Evolutionary conservation across 2,329 filamentous ascomycete genomes (phyloP).

Genomic region (Penicillium psychrosexuale): DNA sequence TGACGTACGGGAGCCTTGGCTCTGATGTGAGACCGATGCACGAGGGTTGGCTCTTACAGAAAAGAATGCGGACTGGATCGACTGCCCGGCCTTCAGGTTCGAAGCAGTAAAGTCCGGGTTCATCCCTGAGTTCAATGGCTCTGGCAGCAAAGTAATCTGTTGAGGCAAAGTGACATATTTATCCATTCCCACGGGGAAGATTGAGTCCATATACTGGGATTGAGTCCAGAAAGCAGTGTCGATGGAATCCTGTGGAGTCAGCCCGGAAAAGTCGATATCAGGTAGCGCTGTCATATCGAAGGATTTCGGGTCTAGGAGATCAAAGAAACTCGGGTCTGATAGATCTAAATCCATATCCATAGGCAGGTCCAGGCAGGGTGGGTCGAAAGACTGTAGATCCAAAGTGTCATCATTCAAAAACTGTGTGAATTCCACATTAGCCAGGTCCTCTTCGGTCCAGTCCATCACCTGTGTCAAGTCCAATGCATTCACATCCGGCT

Average conservation of each 20-base stretch:
- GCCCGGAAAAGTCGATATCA: background rate
- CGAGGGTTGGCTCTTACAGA: too few species aligned
- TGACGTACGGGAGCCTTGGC: background rate
- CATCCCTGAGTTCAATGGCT: background rate
- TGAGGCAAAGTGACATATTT: background rate
- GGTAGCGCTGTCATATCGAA: background rate
- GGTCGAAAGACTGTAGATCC: background rate
- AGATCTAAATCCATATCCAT: background rate
- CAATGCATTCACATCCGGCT: background rate
- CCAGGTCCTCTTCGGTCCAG: background rate
- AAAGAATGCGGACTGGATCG: background rate
- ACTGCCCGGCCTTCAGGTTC: background rate
- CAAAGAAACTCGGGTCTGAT: background rate
- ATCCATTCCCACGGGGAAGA: background rate
- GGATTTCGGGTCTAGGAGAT: background rate
- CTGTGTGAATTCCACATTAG: background rate
- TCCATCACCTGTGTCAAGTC: background rate
- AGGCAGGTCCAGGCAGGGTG: background rate
- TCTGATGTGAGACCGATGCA: too few species aligned
- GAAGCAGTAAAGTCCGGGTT: background rate
- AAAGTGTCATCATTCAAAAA: background rate
- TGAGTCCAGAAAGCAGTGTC: background rate
- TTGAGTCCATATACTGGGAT: background rate
- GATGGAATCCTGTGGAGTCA: background rate
- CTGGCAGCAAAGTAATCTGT: background rate